These are phyloP conservation scores for Cladobotryum protrusum DNA, from an alignment of 2,329 filamentous ascomycete species.

Conservation along the genomic window DNA sequence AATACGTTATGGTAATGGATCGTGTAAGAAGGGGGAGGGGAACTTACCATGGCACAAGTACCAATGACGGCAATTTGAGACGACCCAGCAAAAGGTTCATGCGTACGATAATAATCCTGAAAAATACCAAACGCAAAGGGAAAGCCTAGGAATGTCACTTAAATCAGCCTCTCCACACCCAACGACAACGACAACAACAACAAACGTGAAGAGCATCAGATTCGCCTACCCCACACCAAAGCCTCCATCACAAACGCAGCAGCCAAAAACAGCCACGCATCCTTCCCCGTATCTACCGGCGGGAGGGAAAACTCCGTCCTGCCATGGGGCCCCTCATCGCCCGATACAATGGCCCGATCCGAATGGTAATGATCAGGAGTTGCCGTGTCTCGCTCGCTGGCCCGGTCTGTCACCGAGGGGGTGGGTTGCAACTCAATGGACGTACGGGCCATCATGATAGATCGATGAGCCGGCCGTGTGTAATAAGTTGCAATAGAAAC, in stretches of 20 bases:
- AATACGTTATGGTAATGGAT: too few relatives aligned
- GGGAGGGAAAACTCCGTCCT: constrained; percentile 20
- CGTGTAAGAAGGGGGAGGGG: not conserved
- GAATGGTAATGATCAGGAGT: not conserved
- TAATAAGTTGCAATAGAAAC: not conserved
- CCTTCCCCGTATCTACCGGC: constrained; percentile 26
- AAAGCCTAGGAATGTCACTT: constrained; percentile 43
- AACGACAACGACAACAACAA: too few relatives aligned
- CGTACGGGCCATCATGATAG: not conserved
- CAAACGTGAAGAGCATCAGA: not conserved
- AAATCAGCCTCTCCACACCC: not conserved
- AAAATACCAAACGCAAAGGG: constrained; percentile 65
- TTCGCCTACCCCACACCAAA: constrained; percentile 29
- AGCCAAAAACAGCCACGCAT: constrained; percentile 29
- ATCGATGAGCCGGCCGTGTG: not conserved
- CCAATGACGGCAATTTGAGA: constrained; percentile 57
- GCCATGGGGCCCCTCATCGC: not conserved
- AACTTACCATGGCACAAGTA: constrained; percentile 51
- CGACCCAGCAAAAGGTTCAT: constrained; percentile 50
- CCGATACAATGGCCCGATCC: not conserved
- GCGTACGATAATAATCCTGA: constrained; percentile 59
- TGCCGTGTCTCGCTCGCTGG: not conserved
- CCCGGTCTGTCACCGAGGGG: not conserved
- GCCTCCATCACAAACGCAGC: constrained; percentile 28
- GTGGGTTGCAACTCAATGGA: not conserved